Percentiles rank a stretch among this genome's conserved stretches.
Conservation (phyloP, 164 flowering plant species). For the Magnolia kwangsiensis region DNA sequence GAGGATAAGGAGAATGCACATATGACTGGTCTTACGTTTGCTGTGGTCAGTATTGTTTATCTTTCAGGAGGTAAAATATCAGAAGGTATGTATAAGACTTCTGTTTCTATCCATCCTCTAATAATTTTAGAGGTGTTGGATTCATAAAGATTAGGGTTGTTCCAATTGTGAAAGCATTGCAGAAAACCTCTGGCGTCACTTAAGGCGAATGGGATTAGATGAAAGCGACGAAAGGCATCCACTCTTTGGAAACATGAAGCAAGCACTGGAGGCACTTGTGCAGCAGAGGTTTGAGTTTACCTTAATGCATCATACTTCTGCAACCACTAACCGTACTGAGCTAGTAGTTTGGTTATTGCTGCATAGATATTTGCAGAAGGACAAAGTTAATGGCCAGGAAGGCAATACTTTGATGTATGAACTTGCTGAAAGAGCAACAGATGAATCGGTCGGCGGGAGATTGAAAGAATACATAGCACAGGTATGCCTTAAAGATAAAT, state of each 20-base stretch:
- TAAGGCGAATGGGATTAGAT: slow-evolving; percentile 61
- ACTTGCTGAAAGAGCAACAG: slow-evolving; percentile 82
- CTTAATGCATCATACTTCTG: too few species aligned
- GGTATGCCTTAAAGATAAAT: slow-evolving; percentile 31
- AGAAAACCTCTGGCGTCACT: slow-evolving; percentile 81
- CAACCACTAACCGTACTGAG: neutral
- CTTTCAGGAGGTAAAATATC: slow-evolving; percentile 82
- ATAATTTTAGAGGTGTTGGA: neutral
- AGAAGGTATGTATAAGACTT: slow-evolving; percentile 54
- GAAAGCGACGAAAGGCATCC: slow-evolving; percentile 75
- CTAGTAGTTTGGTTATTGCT: neutral
- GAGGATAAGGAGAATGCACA: slow-evolving; percentile 57
- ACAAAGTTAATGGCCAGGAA: slow-evolving; percentile 72
- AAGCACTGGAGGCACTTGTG: slow-evolving; percentile 70
- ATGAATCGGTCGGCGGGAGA: slow-evolving; percentile 38
- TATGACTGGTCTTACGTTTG: slow-evolving; percentile 71
- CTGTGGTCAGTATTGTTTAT: slow-evolving; percentile 58
- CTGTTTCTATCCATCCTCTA: neutral
- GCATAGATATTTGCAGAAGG: slow-evolving; percentile 70
- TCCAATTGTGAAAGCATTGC: slow-evolving; percentile 12
- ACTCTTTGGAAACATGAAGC: slow-evolving; percentile 64
- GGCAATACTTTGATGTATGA: slow-evolving; percentile 64
- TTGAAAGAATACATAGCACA: slow-evolving; percentile 61
- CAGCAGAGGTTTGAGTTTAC: slow-evolving; percentile 63
- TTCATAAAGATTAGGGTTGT: neutral